Evolutionary conservation across 352 stramenopile genomes (phyloP).

Genomic region (Saprolegnia diclina): DNA sequence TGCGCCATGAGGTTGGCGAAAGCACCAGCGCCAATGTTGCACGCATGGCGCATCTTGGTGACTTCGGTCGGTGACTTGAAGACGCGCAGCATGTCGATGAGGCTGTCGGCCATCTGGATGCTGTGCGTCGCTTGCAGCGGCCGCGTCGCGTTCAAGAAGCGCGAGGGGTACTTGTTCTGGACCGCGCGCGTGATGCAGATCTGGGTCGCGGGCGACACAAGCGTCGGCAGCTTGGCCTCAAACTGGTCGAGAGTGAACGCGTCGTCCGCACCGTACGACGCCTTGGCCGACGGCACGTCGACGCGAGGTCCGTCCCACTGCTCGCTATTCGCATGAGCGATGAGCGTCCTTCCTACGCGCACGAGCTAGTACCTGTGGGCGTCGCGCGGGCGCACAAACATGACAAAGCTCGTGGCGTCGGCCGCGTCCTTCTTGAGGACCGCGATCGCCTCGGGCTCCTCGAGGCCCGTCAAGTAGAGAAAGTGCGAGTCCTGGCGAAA

Average conservation of each 20-base stretch:
- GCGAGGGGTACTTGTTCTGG: constrained; percentile 43
- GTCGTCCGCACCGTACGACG: constrained; percentile 59
- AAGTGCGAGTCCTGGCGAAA: constrained; percentile 85
- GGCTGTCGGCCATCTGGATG: constrained; percentile 52
- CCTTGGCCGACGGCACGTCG: constrained; percentile 50
- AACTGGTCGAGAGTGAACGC: constrained; percentile 63
- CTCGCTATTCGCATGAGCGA: constrained; percentile 38
- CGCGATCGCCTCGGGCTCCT: constrained; percentile 69
- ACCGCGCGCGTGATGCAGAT: constrained; percentile 58
- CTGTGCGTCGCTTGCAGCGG: constrained; percentile 57
- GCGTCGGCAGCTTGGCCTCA: constrained; percentile 39
- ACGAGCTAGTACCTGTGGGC: constrained; percentile 40
- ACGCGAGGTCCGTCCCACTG: constrained; percentile 76
- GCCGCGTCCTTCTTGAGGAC: constrained; percentile 63
- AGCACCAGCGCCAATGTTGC: constrained; percentile 52
- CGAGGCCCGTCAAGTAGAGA: constrained; percentile 74
- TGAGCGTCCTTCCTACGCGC: background rate
- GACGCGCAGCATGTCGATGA: constrained; percentile 68
- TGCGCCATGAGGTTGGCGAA: constrained; percentile 77
- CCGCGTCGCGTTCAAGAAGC: constrained; percentile 56
- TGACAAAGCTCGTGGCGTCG: constrained; percentile 54
- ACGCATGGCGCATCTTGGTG: constrained; percentile 66
- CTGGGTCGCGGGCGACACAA: constrained; percentile 53
- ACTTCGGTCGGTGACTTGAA: constrained; percentile 70
- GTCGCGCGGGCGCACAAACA: constrained; percentile 73